Percentiles rank a stretch among this genome's conserved stretches.
Evolutionary conservation across 768 basidiomycete species (phyloP).

Genomic region (Collybia nuda): DNA sequence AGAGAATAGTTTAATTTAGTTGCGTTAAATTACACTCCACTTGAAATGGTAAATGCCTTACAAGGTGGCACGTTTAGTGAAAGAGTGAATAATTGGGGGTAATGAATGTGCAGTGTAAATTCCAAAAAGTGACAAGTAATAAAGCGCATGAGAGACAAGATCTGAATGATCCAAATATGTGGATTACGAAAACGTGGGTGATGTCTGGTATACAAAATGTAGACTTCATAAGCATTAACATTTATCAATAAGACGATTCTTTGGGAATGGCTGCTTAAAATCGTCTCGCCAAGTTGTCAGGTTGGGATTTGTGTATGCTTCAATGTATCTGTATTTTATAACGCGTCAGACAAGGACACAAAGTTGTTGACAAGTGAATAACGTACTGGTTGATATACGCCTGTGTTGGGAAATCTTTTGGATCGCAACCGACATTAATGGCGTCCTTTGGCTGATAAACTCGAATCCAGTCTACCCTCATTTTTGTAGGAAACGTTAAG

Average conservation of each 20-base stretch:
- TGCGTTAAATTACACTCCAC: no score
- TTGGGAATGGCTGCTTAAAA: slow-evolving; percentile 67
- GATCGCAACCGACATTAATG: slow-evolving; percentile 85
- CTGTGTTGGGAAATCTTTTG: slow-evolving; percentile 73
- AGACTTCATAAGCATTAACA: slow-evolving; percentile 38
- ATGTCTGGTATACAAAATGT: not conserved
- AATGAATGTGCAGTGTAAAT: no score
- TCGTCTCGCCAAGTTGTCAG: slow-evolving; percentile 73
- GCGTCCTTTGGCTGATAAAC: slow-evolving; percentile 79
- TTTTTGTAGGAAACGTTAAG: slow-evolving; percentile 67
- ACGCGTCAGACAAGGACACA: not conserved
- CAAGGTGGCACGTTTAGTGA: no score
- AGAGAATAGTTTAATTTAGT: no score
- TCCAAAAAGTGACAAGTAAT: no score
- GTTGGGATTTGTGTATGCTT: slow-evolving; percentile 83
- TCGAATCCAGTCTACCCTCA: slow-evolving; percentile 86
- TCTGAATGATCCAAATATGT: no score
- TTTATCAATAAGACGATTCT: slow-evolving; percentile 57
- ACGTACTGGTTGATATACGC: slow-evolving; percentile 74
- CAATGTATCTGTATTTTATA: slow-evolving; percentile 38
- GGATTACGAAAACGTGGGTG: not conserved
- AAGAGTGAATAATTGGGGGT: no score
- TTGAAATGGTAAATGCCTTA: no score
- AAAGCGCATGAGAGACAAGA: no score
- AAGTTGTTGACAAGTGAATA: slow-evolving; percentile 5